Base-by-base conservation (phyloP, 495 filamentous ascomycete genomes). In the Trypethelium eluteriae region DNA sequence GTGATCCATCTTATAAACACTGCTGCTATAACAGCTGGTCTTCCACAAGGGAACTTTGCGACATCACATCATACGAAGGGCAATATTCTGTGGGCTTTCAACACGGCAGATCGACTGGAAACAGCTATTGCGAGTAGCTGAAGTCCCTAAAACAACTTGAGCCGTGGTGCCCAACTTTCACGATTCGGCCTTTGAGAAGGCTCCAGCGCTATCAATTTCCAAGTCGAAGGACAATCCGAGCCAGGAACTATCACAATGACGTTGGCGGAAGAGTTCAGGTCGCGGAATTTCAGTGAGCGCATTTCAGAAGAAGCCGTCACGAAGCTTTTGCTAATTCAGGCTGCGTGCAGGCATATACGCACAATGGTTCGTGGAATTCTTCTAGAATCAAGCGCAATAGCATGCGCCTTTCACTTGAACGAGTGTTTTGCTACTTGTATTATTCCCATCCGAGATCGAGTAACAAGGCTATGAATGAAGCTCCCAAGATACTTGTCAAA, bases 271-370 rank as follows among this genome's bases (percentile, higher is more conserved):
- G 94, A 98, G 83, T 92, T 99, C 74, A 88, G 86, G 75, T 91
- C 91, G 70, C 85, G 94, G 77, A 99, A 99, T 81, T 99, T 98
- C 84, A 98, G 95, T 98, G 85, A 80, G 94, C 80, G 16, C 41
- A 56, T 62, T 32, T 66, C 25, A 62, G 61, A 38, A 38, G 65
- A 49, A 32, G 61, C 35, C 10, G 67, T 56, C 53, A 53, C 41
- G 63, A 66, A 64, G 56, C 66, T 73, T 63, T 36, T 72, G 68
- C 72, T 74, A 63, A 78, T 59, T 34, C 72, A 63, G 49, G 34
- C n/a, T 59, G 14, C 12, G 67, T 62, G n/a, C 75, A 98, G 94
- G 95, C 84, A 98, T 98, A 80, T 98, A 98, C 75, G 94, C 90
- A 76, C 94, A 98, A 95, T 98, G 94, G 94, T 98, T 77, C 85